Evolutionary conservation across 768 basidiomycete genomes (phyloP).

Genomic region (Leucosporidium yakuticum): DNA sequence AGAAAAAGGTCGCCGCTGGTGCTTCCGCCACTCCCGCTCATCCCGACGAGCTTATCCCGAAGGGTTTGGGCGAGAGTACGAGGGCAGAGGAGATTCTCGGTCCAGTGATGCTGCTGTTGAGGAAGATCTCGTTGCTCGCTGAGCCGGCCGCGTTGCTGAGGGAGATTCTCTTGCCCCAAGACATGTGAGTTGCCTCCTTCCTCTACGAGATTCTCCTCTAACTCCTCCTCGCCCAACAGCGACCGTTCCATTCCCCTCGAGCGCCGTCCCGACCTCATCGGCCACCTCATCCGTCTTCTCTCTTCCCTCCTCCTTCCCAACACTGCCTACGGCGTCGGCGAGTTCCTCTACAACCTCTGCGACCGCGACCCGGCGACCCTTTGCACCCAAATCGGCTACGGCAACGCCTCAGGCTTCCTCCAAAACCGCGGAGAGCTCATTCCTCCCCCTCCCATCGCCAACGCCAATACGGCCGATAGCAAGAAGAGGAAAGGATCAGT

Average conservation of each 20-base stretch:
- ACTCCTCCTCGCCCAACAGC: conserved; percentile 35
- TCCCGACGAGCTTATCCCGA: conserved; percentile 31
- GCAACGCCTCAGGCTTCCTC: conserved; percentile 89
- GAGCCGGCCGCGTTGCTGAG: conserved; percentile 57
- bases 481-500: background rate
- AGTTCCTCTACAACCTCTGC: conserved; percentile 77
- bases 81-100: conserved; percentile 69
- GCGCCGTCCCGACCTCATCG: conserved; percentile 63
- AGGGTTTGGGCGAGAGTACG: conserved; percentile 16
- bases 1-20: background rate
- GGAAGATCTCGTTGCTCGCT: conserved; percentile 55
- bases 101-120: conserved; percentile 69
- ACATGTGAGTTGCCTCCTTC: conserved; percentile 49
- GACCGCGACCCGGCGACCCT: conserved; percentile 70
- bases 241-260: conserved; percentile 77
- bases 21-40: background rate
- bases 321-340: conserved; percentile 71
- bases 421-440: conserved; percentile 81
- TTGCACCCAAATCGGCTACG: conserved; percentile 80
- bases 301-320: conserved; percentile 64
- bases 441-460: conserved; percentile 41
- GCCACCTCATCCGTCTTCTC: conserved; percentile 71
- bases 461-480: background rate
- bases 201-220: background rate
- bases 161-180: conserved; percentile 63